phyloP scores from a whole-genome alignment of 2,329 filamentous ascomycete genomes.

The Fusarium mangiferae region DNA sequence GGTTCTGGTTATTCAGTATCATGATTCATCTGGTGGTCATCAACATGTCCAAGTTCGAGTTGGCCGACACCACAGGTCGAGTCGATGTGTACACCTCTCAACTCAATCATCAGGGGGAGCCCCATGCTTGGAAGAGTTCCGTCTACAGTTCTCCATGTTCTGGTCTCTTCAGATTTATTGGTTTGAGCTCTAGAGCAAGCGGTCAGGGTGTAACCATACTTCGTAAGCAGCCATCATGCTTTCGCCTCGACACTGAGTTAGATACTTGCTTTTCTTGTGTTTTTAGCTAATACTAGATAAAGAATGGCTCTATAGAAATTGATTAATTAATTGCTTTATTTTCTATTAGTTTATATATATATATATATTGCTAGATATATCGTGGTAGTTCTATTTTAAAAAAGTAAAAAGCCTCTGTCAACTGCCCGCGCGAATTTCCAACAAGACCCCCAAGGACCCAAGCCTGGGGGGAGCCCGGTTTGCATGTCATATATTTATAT shows the following conservation, averaged over 20 bases:
- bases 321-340: no score
- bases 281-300: no score
- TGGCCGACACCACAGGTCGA: neutral
- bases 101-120: neutral
- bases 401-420: no score
- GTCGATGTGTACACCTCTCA: rapidly evolving
- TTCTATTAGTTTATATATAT: no score
- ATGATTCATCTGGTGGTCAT: neutral
- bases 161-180: rapidly evolving
- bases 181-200: neutral
- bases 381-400: rapidly evolving
- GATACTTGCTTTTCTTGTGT: no score
- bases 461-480: no score
- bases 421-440: no score
- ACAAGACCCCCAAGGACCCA: no score
- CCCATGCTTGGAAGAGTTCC: neutral
- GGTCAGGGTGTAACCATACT: rapidly evolving
- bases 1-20: neutral
- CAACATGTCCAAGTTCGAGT: neutral
- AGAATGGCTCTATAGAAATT: no score
- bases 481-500: no score
- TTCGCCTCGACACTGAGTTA: no score
- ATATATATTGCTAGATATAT: no score
- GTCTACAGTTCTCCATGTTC: neutral
- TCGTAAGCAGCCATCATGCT: neutral